Evolutionary conservation across 2,329 filamentous ascomycete species (phyloP).

Genomic region (Fusarium sp.): DNA sequence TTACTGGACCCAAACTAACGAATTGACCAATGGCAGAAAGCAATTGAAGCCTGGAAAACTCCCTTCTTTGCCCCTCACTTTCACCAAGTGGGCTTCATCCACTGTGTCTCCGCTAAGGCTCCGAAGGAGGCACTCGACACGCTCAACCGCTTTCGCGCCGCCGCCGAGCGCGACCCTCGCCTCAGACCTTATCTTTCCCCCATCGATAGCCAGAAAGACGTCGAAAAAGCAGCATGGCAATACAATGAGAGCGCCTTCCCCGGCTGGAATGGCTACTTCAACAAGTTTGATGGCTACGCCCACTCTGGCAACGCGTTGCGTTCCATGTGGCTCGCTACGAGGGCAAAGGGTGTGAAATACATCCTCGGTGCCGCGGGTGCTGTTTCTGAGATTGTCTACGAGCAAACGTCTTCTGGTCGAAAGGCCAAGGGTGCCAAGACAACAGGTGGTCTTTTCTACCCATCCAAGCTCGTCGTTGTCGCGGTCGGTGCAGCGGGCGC

Average conservation of each 20-base stretch:
- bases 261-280: slow-evolving; percentile 71
- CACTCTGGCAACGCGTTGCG: slow-evolving; percentile 67
- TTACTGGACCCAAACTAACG: not conserved
- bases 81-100: slow-evolving; percentile 59
- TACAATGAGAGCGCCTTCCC: slow-evolving; percentile 62
- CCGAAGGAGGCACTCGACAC: slow-evolving; percentile 63
- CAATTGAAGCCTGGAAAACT: slow-evolving; percentile 66
- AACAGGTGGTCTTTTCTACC: slow-evolving; percentile 25
- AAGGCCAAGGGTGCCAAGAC: slow-evolving; percentile 39
- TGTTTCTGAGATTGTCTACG: slow-evolving; percentile 46
- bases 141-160: slow-evolving; percentile 59
- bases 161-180: slow-evolving; percentile 57
- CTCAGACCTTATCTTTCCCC: slow-evolving; percentile 59
- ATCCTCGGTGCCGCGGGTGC: slow-evolving; percentile 50
- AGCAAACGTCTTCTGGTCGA: slow-evolving; percentile 16
- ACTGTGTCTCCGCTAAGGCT: slow-evolving; percentile 64
- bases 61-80: slow-evolving; percentile 69
- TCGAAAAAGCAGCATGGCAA: slow-evolving; percentile 62
- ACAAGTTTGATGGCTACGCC: slow-evolving; percentile 70
- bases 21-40: slow-evolving; percentile 52
- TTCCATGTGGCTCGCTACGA: slow-evolving; percentile 61
- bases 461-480: slow-evolving; percentile 62
- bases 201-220: slow-evolving; percentile 56
- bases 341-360: slow-evolving; percentile 44
- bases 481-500: slow-evolving; percentile 66